Base-by-base conservation (phyloP, 129 eudicot genomes). In the Glebionis coronaria region DNA sequence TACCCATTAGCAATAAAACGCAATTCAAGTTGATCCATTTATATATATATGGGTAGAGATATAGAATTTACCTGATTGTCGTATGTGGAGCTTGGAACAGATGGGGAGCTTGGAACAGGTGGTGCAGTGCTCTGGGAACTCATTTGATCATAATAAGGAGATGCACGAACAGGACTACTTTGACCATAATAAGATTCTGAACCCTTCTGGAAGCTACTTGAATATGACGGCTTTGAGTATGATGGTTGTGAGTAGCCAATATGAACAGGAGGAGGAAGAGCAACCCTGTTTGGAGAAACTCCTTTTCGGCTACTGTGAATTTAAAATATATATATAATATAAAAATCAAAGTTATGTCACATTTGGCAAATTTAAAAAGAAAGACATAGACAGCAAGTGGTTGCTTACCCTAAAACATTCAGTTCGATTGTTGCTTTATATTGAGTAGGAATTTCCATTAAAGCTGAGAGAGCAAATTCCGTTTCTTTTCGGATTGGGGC, bases 361-460 rank as follows among this genome's bases (percentile, higher is more conserved):
- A 23, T 23, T 15, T 56, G 12, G 27, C 47, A 60, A 55, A 54
- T 5, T 68, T 20, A 3, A 53, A 25, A 6, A 23, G 35, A 68
- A 40, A 9, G 1, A 46, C 50, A 12, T 5, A 63, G 23, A 60
- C 29, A 18, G 40, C 18, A 58, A 38, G 1, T 4, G 51, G 47
- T 25, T 1, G 25, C 47, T 77, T 84, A 94, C 99, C 99, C 99
- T 74, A 94, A 74, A 73, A 94, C 62, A 68, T 79, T 81, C 64
- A 89, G 90, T 83, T 94, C 99, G 58, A 94, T 79, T 11, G 97
- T 89, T 70, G 99, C 99, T 70, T 87, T 94, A 70, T 94, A 94
- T 72, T 94, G 99, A 45, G 93, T 62, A 72, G 99, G 99, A 78
- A 94, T 86, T 69, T 94, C 99, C 99, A 94, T 94, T 76, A 94